These are phyloP conservation scores for Eutypa lata DNA, from an alignment of 2,329 filamentous ascomycete species.

Conservation along the genomic window DNA sequence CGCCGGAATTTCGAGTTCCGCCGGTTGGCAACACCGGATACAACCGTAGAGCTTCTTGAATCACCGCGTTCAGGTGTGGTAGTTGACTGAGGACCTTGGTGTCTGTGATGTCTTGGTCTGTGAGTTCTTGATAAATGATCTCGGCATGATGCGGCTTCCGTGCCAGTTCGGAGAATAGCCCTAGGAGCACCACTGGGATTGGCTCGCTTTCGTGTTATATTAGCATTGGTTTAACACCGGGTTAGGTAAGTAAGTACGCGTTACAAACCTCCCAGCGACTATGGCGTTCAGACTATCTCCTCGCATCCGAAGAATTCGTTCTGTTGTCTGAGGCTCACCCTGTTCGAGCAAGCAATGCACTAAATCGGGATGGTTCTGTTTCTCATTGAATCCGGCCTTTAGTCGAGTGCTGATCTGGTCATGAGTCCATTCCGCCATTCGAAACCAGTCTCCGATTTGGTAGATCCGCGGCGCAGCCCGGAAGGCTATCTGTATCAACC, in stretches of 20 bases:
- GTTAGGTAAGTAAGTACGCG: not conserved
- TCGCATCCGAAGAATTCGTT: slow-evolving; percentile 7
- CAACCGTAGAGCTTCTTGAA: slow-evolving; percentile 22
- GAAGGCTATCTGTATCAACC: slow-evolving; percentile 22
- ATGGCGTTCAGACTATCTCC: slow-evolving; percentile 17
- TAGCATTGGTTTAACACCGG: too few relatives aligned
- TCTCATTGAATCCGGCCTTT: too few relatives aligned
- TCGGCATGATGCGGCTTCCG: slow-evolving; percentile 12
- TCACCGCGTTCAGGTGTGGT: slow-evolving; percentile 20
- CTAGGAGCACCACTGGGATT: slow-evolving; percentile 9
- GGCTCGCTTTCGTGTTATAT: slow-evolving; percentile 17
- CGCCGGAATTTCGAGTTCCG: slow-evolving; percentile 14
- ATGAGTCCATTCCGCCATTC: slow-evolving; percentile 18
- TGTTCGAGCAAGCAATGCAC: slow-evolving; percentile 1
- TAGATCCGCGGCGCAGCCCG: slow-evolving; percentile 12
- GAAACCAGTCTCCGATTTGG: slow-evolving; percentile 19
- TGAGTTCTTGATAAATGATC: slow-evolving; percentile 6
- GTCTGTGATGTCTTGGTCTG: slow-evolving; percentile 14
- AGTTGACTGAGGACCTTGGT: slow-evolving; percentile 13
- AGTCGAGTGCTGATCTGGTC: slow-evolving; percentile 13
- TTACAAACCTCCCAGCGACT: slow-evolving; percentile 17
- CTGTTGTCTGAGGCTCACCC: slow-evolving; percentile 2
- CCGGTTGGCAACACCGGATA: slow-evolving; percentile 17
- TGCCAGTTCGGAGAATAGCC: slow-evolving; percentile 15
- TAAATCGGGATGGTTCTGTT: slow-evolving; percentile 1